These are phyloP conservation scores for Pisolithus marmoratus DNA, from an alignment of 768 basidiomycete species.

Conservation along the genomic window DNA sequence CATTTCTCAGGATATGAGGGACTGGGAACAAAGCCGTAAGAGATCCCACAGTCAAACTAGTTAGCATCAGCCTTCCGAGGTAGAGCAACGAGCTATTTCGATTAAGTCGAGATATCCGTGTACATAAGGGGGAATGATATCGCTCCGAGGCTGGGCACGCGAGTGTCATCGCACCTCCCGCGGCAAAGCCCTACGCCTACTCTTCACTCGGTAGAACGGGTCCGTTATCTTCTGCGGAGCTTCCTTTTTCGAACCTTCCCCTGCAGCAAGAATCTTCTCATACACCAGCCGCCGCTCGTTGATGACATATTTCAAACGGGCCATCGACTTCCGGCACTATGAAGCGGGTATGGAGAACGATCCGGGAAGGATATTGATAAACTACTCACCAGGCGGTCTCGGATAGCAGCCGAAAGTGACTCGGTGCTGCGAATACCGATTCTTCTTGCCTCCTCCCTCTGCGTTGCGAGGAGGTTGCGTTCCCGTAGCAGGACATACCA, in stretches of 20 bases:
- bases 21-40: slow-evolving; percentile 47
- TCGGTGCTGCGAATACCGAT: slow-evolving; percentile 38
- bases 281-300: slow-evolving; percentile 88
- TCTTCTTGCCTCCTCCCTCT: slow-evolving; percentile 71
- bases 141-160: not conserved
- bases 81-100: slow-evolving; percentile 1
- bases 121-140: too few species aligned
- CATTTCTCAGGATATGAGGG: slow-evolving; percentile 64
- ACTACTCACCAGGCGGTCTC: slow-evolving; percentile 41
- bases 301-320: slow-evolving; percentile 88
- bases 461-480: slow-evolving; percentile 85
- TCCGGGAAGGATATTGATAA: not conserved
- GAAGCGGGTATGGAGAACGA: slow-evolving; percentile 2
- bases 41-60: slow-evolving; percentile 3
- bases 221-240: slow-evolving; percentile 5
- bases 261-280: slow-evolving; percentile 32
- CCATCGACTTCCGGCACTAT: slow-evolving; percentile 92
- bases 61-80: slow-evolving; percentile 2
- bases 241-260: slow-evolving; percentile 15
- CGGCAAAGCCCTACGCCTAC: slow-evolving; percentile 10
- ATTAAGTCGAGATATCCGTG: slow-evolving; percentile 3
- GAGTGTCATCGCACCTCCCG: slow-evolving; percentile 4
- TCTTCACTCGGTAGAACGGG: slow-evolving; percentile 16
- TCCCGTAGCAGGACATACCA: slow-evolving; percentile 92
- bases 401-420: slow-evolving; percentile 22